Evolutionary conservation across 768 basidiomycete species (phyloP).

Genomic region (Kondoa subrosea): DNA sequence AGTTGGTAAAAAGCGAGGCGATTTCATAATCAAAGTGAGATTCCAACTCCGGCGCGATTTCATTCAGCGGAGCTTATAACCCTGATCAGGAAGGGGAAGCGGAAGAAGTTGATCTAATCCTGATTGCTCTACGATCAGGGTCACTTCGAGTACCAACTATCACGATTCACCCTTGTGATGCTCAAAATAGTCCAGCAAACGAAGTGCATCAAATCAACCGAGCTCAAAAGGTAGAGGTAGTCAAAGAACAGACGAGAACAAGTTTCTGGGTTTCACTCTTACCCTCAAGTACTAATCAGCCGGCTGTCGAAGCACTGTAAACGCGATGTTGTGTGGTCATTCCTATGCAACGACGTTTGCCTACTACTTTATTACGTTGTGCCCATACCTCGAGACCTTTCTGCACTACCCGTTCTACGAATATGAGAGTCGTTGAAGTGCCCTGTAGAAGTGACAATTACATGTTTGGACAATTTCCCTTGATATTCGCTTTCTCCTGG

Average conservation of each 20-base stretch:
- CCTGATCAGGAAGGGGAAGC: slow-evolving; percentile 45
- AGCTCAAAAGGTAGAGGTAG: slow-evolving; percentile 59
- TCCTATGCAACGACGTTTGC: slow-evolving; percentile 8
- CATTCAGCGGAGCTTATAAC: slow-evolving; percentile 13
- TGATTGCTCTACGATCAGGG: slow-evolving; percentile 78
- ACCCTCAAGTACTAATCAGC: background rate
- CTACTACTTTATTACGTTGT: background rate
- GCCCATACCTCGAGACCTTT: background rate
- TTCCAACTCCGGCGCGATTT: background rate
- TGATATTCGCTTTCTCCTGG: background rate
- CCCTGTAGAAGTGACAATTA: background rate
- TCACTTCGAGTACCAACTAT: slow-evolving; percentile 61
- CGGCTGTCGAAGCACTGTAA: background rate
- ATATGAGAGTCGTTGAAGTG: background rate
- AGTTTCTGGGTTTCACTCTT: background rate
- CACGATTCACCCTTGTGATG: slow-evolving; percentile 44
- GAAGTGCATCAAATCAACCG: slow-evolving; percentile 76
- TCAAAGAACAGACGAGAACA: slow-evolving; percentile 60
- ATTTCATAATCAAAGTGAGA: slow-evolving; percentile 55
- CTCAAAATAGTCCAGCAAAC: slow-evolving; percentile 32
- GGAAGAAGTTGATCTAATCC: slow-evolving; percentile 47
- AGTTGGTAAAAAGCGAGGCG: slow-evolving; percentile 70
- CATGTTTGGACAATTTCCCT: background rate
- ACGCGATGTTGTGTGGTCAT: background rate
- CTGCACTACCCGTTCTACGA: background rate